These are phyloP conservation scores for Wickerhamomyces canadensis DNA, from an alignment of 805 yeast genomes.

Conservation along the genomic window DNA sequence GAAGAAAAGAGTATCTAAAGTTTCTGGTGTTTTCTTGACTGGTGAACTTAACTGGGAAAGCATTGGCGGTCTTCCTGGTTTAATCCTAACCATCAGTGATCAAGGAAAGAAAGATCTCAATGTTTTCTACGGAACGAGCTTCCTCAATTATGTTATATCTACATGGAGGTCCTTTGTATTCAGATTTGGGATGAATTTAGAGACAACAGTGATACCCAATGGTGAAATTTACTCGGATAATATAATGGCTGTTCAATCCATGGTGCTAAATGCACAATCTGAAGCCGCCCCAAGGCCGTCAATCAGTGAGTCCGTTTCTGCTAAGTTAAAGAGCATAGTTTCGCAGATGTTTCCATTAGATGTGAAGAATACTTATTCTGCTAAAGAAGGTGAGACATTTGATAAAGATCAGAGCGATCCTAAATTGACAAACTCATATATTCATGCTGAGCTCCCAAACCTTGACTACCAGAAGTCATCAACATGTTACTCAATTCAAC, in stretches of 20 bases:
- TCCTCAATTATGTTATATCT: constrained; percentile 54
- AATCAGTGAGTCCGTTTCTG: constrained; percentile 1
- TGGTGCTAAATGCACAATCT: constrained; percentile 7
- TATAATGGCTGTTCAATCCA: constrained; percentile 23
- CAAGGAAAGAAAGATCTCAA: constrained; percentile 57
- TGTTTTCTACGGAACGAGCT: constrained; percentile 46
- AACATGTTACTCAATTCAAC: constrained; percentile 62
- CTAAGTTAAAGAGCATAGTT: constrained; percentile 26
- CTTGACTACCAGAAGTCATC: constrained; percentile 27
- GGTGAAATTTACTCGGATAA: constrained; percentile 26
- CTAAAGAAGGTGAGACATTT: constrained; percentile 20
- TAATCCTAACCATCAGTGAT: constrained; percentile 75
- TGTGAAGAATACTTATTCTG: constrained; percentile 32
- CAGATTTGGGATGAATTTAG: constrained; percentile 60
- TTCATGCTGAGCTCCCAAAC: constrained; percentile 32
- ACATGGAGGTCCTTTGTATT: constrained; percentile 88
- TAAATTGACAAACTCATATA: constrained; percentile 25
- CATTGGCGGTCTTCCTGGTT: constrained; percentile 92
- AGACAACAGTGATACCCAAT: constrained; percentile 22
- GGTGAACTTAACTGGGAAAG: constrained; percentile 75
- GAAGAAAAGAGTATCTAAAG: constrained; percentile 48
- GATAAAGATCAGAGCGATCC: constrained; percentile 29
- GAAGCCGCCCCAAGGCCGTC: constrained; percentile 1
- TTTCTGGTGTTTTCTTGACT: constrained; percentile 66
- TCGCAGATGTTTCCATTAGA: constrained; percentile 55